Percentiles rank a stretch among this genome's conserved stretches.
phyloP scores from a whole-genome alignment of 352 stramenopile species.

The Phytopythium vexans region DNA sequence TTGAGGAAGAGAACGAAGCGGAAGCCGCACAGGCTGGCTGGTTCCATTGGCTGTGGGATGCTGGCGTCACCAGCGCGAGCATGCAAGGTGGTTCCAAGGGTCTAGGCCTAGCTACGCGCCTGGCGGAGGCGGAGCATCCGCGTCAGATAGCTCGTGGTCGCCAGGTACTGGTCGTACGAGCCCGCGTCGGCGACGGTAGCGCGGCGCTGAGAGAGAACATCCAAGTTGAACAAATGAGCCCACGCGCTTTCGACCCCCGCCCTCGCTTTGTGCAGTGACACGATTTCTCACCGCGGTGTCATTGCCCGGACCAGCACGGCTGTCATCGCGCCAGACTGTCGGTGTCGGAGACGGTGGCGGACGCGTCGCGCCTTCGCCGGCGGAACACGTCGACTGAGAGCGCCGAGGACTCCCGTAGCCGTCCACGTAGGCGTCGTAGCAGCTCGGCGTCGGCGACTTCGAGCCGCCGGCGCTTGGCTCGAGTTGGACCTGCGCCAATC shows the following conservation, averaged over 20 bases:
- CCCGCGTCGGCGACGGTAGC: not conserved
- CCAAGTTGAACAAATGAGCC: constrained; percentile 2
- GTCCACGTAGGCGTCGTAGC: constrained; percentile 30
- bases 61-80: not conserved
- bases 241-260: not conserved
- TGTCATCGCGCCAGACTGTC: not conserved
- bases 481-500: not conserved
- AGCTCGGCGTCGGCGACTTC: constrained; percentile 15
- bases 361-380: too few relatives aligned
- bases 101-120: not conserved
- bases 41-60: not conserved
- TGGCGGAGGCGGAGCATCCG: constrained; percentile 25
- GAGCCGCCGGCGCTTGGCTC: not conserved
- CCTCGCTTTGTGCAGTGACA: not conserved
- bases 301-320: not conserved
- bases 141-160: constrained; percentile 52
- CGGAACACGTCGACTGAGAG: too few relatives aligned
- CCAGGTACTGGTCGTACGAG: constrained; percentile 47
- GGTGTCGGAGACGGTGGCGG: constrained; percentile 1
- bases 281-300: not conserved
- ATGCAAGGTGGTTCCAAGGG: too few relatives aligned
- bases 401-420: constrained; percentile 13
- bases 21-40: too few relatives aligned
- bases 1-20: too few relatives aligned
- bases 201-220: constrained; percentile 6